Base-by-base conservation (phyloP, 2,329 filamentous ascomycete genomes). In the Colletotrichum filicis region DNA sequence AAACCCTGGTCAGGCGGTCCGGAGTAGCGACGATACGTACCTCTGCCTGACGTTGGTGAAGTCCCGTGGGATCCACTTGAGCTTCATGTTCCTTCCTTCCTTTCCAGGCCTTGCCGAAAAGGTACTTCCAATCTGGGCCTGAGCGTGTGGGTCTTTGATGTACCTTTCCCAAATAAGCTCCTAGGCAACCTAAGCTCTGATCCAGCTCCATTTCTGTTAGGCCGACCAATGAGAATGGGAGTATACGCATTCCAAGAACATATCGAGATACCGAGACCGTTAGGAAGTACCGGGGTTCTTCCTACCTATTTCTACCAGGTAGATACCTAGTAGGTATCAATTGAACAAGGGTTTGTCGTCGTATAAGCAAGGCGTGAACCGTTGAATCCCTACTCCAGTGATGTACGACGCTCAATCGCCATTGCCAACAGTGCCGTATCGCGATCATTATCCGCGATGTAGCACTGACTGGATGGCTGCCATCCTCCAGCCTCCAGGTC, bases 51-150 rank as follows among this genome's bases (percentile, higher is more conserved):
- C 35, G 19, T 59, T 11, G 11, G 57, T 8, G 42, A 49, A 49
- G 42, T 22, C 35, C 63, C 26, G 19, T 8, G 9, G 46, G 12
- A 32, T 12, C 66, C 66, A 70, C 66, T 28, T 19, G 26, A 65
- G 35, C 56, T 67, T 58, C 49, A 35, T 24, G 68, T 55, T 60
- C 32, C 57, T 42, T 60, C 12, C n/a, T 9, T 28, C 37, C 60
- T 59, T 28, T 46, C 60, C 55, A 42, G 14, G 42, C 37, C 60
- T 59, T 28, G 42, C 55, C 55, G 37, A 37, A 59, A 14, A 14
- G 46, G 16, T 58, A 56, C 71, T 30, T 26, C 35, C 46, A 6
- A 5, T n/a, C 19, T 16, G 5, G 7, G 2, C 55, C 26, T 65
- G 37, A 32, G 24, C 26, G 30, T 32, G 37, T 37, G 35, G 37